Percentiles rank a stretch among this genome's conserved stretches.
These are phyloP conservation scores for Eucalyptus curtisii DNA, from an alignment of 345 rosid genomes.

Conservation along the genomic window DNA sequence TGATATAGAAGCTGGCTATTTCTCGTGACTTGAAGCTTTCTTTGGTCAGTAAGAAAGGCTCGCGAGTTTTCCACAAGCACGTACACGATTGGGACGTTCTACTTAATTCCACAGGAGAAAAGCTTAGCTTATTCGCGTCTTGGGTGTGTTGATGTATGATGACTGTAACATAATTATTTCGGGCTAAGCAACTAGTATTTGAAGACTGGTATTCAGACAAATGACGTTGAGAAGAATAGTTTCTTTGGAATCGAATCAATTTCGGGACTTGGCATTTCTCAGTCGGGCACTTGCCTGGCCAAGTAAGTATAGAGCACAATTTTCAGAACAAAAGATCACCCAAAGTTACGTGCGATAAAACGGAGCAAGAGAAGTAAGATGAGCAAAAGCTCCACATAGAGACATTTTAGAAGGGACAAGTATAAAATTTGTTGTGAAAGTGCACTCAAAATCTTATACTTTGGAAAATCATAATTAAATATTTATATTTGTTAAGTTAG, in stretches of 20 bases:
- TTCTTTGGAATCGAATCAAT: background rate
- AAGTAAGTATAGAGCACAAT: background rate
- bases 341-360: background rate
- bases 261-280: background rate
- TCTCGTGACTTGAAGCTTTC: background rate
- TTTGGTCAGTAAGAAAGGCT: background rate
- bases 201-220: background rate
- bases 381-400: background rate
- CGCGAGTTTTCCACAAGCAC: background rate
- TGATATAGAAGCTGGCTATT: background rate
- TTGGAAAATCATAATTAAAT: background rate
- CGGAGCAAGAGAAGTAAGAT: background rate
- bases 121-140: background rate
- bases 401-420: background rate
- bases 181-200: background rate
- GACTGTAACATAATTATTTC: background rate
- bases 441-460: background rate
- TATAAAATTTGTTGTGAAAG: background rate
- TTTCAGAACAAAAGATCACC: background rate
- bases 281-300: background rate
- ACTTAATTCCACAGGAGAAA: background rate
- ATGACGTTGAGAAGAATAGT: background rate
- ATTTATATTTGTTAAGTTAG: background rate
- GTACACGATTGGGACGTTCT: background rate
- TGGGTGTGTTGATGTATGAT: background rate